Evolutionary conservation across 306 rosid species (phyloP), one percentile per base, ranked within the genome.

Genomic region (Cucurbita ficifolia): DNA sequence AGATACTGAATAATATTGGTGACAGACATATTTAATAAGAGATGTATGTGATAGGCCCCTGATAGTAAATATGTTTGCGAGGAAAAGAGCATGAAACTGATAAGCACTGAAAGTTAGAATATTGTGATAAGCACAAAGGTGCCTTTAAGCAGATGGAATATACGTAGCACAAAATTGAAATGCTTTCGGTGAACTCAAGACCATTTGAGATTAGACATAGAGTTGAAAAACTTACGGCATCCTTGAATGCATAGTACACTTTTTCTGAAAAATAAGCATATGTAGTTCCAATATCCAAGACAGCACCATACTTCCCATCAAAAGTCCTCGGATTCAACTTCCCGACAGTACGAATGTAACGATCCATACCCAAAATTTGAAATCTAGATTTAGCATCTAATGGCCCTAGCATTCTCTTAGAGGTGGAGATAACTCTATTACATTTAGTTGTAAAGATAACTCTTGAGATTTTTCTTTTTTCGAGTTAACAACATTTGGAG

Each of bases 201-300:
- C 52, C 71, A 22, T 46, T 24, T 21, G 49, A 48, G 43, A 29
- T 46, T 21, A 13, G 39, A 73, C 22, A 35, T 58, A 17, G 56
- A 77, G 42, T 8, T 48, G 16, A 42, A 75, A 59, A 36, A 18
- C 85, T 82, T 79, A 84, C 88, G 71, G 85, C 83, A 24, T 75
- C 72, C 78, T 79, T 81, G 62, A 84, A 84, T 14, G 77, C 84
- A 49, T 74, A 5, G 76, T 81, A 82, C 59, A 84, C 88, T 51
- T 70, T 79, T 73, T 75, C 81, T 18, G 88, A 84, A 75, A 84
- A 77, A 78, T 84, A 84, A 21, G 88, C 88, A 72, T 84, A 82
- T 59, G 88, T 84, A 18, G 88, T 84, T 77, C 88, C 88, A 77
- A 85, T 84, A 75, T 84, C 88, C 88, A 84, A 77, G 70, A 84